A percentile compares a stretch with the other conserved stretches of the same genome.
Conservation (phyloP, 805 yeast genomes). For the Metschnikowia rubicola region DNA sequence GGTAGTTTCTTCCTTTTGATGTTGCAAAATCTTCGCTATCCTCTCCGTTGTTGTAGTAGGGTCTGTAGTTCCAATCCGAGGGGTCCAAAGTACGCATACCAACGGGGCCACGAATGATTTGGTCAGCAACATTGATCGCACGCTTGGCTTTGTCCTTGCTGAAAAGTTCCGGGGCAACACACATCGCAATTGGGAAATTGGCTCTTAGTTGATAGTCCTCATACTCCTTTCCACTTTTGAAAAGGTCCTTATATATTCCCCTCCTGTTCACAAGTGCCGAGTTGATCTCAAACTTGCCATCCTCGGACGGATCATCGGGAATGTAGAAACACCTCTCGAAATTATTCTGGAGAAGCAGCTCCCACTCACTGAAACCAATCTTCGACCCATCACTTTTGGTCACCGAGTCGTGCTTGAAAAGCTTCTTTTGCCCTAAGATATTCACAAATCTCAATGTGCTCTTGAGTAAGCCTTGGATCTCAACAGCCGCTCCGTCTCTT, state of each 20-base stretch:
- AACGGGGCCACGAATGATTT: conserved; percentile 74
- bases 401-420: conserved; percentile 58
- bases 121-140: conserved; percentile 74
- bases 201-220: conserved; percentile 94
- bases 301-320: conserved; percentile 64
- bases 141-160: conserved; percentile 52
- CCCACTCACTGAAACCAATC: conserved; percentile 68
- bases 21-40: conserved; percentile 88
- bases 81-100: conserved; percentile 95
- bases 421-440: conserved; percentile 49
- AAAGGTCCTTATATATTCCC: conserved; percentile 90
- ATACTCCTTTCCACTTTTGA: conserved; percentile 74
- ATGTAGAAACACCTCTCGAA: conserved; percentile 79
- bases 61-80: conserved; percentile 85
- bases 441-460: conserved; percentile 79
- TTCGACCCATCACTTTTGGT: conserved; percentile 53
- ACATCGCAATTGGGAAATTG: conserved; percentile 87
- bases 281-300: conserved; percentile 58
- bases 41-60: conserved; percentile 76
- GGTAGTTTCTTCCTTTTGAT: conserved; percentile 92
- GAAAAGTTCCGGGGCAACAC: conserved; percentile 93
- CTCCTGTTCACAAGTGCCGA: conserved; percentile 72
- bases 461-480: conserved; percentile 83
- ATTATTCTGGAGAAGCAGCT: conserved; percentile 58
- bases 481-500: conserved; percentile 94